Evolutionary conservation across 257 asterid species (phyloP), one percentile per base, ranked within the genome.

Genomic region (Petunia axillaris): DNA sequence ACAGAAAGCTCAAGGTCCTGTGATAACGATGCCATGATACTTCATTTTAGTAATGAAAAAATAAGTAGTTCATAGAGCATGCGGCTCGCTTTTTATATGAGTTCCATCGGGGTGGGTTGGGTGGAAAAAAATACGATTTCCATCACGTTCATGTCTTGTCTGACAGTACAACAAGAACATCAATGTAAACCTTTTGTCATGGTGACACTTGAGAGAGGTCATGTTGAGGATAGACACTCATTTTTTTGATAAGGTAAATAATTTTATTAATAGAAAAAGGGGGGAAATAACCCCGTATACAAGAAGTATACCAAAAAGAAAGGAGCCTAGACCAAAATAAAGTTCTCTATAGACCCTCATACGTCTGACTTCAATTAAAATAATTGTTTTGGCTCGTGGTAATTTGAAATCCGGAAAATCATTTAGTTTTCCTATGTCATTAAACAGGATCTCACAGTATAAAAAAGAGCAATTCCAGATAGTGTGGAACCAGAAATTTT

Each of bases 171-270:
- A 64, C 46, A 11, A 25, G 46, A 64, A 64, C 16, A 37, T 64
- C 71, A 11, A 8, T 64, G 46, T 46, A 64, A 64, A 64, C 46
- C 71, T 64, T 1, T 39, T 39, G 11, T 39, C 73, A 38, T 38
- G 13, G 46, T 11, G 25, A 64, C n/a, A n/a, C n/a, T n/a, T n/a
- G 46, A 37, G 43, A 62, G 71, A n/a, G 71, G 71, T 38, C 71
- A 39, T 64, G n/a, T 39, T 64, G 50, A 64, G 73, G 73, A 64
- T 37, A 64, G 73, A 13, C 35, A 13, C 50, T 64, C 48, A n/a
- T n/a, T n/a, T n/a, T n/a, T n/a, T n/a, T n/a, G n/a, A n/a, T n/a
- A n/a, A n/a, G n/a, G n/a, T n/a, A n/a, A n/a, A n/a, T n/a, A n/a
- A n/a, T n/a, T n/a, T n/a, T n/a, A n/a, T n/a, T n/a, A n/a, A n/a